A percentile compares a stretch with the other conserved stretches of the same genome.
Evolutionary conservation across 2,329 filamentous ascomycete genomes (phyloP).

Genomic region (Colletotrichum salicis): DNA sequence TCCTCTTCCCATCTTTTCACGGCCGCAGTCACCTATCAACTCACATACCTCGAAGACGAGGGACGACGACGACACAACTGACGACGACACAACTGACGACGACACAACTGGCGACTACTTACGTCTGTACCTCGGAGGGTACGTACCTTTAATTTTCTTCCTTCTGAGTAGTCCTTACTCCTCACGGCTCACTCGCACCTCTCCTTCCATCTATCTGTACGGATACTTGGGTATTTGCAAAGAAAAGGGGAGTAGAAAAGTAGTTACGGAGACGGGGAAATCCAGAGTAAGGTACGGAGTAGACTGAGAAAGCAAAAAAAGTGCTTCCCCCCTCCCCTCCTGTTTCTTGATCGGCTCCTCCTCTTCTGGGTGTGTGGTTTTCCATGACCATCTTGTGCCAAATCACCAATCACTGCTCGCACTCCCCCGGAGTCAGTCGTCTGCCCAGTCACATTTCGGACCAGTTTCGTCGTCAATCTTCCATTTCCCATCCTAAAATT

Average conservation of each 20-base stretch:
- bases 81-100: background rate
- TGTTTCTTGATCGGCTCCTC: background rate
- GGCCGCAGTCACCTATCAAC: slow-evolving; percentile 13
- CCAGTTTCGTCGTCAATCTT: background rate
- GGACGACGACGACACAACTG: background rate
- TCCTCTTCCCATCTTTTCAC: slow-evolving; percentile 3
- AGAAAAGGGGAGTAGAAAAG: background rate
- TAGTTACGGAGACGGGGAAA: too few species aligned
- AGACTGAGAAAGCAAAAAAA: background rate
- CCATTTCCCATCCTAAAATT: background rate
- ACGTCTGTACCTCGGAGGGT: background rate
- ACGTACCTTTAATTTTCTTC: background rate
- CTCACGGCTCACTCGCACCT: background rate
- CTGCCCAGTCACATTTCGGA: slow-evolving; percentile 6
- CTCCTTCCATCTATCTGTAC: background rate
- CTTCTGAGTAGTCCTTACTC: background rate
- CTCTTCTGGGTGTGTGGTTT: background rate
- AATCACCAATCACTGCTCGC: slow-evolving; percentile 6
- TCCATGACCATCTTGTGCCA: background rate
- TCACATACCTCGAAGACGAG: slow-evolving; percentile 1
- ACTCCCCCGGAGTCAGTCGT: slow-evolving; percentile 5
- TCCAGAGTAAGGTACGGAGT: background rate
- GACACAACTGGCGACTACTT: background rate
- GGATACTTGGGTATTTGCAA: background rate
- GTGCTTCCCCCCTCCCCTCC: background rate